Conservation (phyloP, 768 basidiomycete species). For the Collybia sordida region DNA sequence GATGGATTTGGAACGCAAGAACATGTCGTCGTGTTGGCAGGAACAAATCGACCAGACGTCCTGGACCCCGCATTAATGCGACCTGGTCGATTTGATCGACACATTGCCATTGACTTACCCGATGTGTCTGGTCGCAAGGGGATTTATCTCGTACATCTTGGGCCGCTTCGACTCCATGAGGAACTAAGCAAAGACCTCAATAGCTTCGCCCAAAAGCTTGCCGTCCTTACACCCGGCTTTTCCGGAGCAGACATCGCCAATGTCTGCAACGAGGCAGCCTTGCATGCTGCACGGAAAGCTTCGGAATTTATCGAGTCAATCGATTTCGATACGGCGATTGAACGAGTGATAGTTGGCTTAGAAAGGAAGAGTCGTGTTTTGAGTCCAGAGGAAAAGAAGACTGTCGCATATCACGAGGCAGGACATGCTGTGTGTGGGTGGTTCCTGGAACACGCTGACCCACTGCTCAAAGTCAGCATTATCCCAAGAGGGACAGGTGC, state of each 20-base stretch:
- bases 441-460: conserved; percentile 98
- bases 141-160: conserved; percentile 91
- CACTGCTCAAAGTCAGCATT: conserved; percentile 95
- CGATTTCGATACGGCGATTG: conserved; percentile 97
- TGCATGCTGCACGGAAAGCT: conserved; percentile 87
- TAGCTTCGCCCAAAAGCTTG: conserved; percentile 85
- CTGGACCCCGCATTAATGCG: conserved; percentile 95
- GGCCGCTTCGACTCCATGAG: conserved; percentile 71
- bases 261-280: conserved; percentile 96
- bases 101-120: conserved; percentile 93
- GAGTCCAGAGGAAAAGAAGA: conserved; percentile 96
- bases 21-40: conserved; percentile 94
- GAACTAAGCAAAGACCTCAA: conserved; percentile 48
- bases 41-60: conserved; percentile 96
- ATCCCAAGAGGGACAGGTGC: conserved; percentile 96
- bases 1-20: conserved; percentile 98
- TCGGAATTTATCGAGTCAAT: conserved; percentile 76
- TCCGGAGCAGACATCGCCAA: conserved; percentile 99
- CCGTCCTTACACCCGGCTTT: conserved; percentile 95
- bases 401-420: conserved; percentile 98
- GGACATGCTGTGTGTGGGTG: conserved; percentile 98
- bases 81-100: conserved; percentile 96
- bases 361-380: conserved; percentile 95
- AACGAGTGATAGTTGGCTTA: conserved; percentile 95
- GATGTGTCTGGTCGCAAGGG: conserved; percentile 93